Evolutionary conservation across 768 basidiomycete species (phyloP), one percentile per base, ranked within the genome.

Genomic region (Hypholoma sublateritium): DNA sequence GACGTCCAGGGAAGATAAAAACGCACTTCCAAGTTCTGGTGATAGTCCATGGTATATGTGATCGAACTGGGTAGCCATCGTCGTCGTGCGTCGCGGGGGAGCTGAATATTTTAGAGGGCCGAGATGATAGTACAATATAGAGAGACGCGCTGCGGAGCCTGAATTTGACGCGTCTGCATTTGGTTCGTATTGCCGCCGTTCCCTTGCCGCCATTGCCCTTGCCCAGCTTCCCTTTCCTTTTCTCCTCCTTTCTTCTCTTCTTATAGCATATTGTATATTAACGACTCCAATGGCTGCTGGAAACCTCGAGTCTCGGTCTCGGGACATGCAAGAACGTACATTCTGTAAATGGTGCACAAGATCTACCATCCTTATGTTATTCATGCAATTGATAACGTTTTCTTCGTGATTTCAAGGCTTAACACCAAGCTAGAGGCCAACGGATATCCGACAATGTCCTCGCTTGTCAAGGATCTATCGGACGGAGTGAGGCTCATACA

Each of bases 401-500:
- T 34, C 28, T 49, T 46, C 54, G 43, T 39, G 19, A 28, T 50
- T 57, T 60, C 37, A 62, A 98, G 96, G 97, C 79, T 98, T 57
- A 99, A 98, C 67, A 93, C 95, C 8, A 95, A 96, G 69, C 82
- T 99, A 28, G 95, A 98, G 68, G 77, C 83, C 3, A 81, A 89
- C 61, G 89, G 88, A 57, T 84, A 95, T 66, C 89, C 90, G 5
- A 84, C 93, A 12, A 95, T 99, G 92, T 80, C 79, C 9, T 93
- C 95, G 49, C 82, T 99, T 5, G 89, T 93, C 24, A 80, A 82
- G 53, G 97, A 98, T 77, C 84, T 98, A 51, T 93, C 89, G 5
- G 95, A 98, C 75, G 97, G 97, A 34, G 95, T 97, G 17, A 86
- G 91, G 59, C 81, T 99, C 41, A 97, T 98, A 60, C 95, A 98